A percentile compares a stretch with the other conserved stretches of the same genome.
phyloP scores from a whole-genome alignment of 805 yeast species.

The Metschnikowia henanensis region DNA sequence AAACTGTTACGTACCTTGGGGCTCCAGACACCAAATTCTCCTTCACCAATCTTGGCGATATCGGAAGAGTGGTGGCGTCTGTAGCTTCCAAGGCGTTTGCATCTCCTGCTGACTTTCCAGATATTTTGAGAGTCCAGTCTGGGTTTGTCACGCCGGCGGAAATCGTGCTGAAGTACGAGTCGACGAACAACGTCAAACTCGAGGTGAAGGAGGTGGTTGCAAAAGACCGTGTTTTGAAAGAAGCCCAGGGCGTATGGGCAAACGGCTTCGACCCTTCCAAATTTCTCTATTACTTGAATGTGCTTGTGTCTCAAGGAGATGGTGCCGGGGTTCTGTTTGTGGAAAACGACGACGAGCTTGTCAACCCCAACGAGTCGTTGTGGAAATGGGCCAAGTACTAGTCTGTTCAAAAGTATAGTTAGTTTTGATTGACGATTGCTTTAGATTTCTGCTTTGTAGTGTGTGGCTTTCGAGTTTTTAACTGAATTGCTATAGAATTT shows the following conservation, averaged over 20 bases:
- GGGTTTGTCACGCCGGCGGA: constrained; percentile 39
- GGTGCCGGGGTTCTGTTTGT: constrained; percentile 31
- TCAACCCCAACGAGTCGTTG: constrained; percentile 45
- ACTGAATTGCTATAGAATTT: too few species aligned
- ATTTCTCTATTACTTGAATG: constrained; percentile 38
- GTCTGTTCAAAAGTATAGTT: too few species aligned
- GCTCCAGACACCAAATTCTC: constrained; percentile 30
- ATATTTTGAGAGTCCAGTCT: constrained; percentile 43
- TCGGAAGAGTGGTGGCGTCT: constrained; percentile 44
- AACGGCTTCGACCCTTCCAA: constrained; percentile 31
- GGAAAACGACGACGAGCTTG: constrained; percentile 38
- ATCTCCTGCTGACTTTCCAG: constrained; percentile 39
- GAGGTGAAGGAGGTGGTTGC: constrained; percentile 25
- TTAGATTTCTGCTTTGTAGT: too few species aligned
- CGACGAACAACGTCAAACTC: constrained; percentile 30
- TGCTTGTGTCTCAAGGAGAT: constrained; percentile 30
- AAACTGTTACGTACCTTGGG: constrained; percentile 44
- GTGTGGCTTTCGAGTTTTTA: too few species aligned
- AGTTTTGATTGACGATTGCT: too few species aligned
- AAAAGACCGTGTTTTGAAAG: constrained; percentile 28
- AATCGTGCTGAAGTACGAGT: constrained; percentile 41
- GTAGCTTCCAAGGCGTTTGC: constrained; percentile 34
- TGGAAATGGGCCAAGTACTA: constrained; percentile 45
- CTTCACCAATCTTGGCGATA: constrained; percentile 30
- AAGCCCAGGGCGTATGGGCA: constrained; percentile 28